Evolutionary conservation across 805 yeast genomes (phyloP).

Genomic region (Pichia nanzhaoensis): DNA sequence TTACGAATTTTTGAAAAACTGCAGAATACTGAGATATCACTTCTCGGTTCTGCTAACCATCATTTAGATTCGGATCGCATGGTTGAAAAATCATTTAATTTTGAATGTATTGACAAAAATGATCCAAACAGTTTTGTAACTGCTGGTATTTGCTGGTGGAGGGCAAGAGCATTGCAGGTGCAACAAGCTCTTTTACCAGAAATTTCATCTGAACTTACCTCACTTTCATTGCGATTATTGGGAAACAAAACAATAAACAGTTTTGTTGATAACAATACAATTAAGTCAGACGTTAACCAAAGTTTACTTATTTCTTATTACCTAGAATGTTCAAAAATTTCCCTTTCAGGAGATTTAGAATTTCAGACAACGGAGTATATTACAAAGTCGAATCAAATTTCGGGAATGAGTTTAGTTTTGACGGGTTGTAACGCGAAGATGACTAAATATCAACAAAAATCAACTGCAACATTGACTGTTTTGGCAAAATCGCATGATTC

Average conservation of each 20-base stretch:
- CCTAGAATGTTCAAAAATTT: slow-evolving; percentile 62
- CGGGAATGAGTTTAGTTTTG: slow-evolving; percentile 55
- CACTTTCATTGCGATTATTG: slow-evolving; percentile 37
- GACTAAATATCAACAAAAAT: slow-evolving; percentile 71
- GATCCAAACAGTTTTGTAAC: slow-evolving; percentile 25
- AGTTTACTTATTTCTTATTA: slow-evolving; percentile 43
- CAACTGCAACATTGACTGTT: slow-evolving; percentile 68
- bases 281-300: slow-evolving; percentile 25
- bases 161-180: slow-evolving; percentile 57
- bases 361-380: slow-evolving; percentile 50
- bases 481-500: slow-evolving; percentile 52
- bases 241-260: slow-evolving; percentile 29
- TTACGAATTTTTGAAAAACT: slow-evolving; percentile 38
- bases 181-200: slow-evolving; percentile 63
- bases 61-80: slow-evolving; percentile 21
- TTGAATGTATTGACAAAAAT: not conserved
- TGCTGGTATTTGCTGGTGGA: slow-evolving; percentile 68
- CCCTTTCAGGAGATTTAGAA: slow-evolving; percentile 59
- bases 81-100: slow-evolving; percentile 16
- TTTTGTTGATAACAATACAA: slow-evolving; percentile 29
- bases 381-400: slow-evolving; percentile 47
- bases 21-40: slow-evolving; percentile 26
- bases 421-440: slow-evolving; percentile 88
- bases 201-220: slow-evolving; percentile 38
- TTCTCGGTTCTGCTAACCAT: slow-evolving; percentile 17